phyloP scores from a whole-genome alignment of 1,284 basidiomycete species.

The Trichosporon ovoides region DNA sequence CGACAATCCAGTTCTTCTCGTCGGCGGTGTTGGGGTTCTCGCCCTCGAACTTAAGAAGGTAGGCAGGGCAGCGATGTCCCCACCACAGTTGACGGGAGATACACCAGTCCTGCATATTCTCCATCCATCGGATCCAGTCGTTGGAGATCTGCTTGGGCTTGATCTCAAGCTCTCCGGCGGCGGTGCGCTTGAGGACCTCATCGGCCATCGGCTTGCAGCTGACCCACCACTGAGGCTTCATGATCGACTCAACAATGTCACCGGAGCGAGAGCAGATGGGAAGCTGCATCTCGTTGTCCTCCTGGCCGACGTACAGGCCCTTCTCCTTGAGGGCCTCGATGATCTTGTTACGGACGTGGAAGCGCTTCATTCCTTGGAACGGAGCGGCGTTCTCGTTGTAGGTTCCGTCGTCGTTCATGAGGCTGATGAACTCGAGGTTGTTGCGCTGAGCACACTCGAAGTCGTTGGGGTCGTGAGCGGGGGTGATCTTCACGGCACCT shows the following conservation, averaged over 20 bases:
- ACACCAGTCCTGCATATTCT: constrained; percentile 98
- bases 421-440: constrained; percentile 87
- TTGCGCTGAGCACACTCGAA: constrained; percentile 91
- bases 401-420: constrained; percentile 96
- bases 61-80: constrained; percentile 96
- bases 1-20: constrained; percentile 85
- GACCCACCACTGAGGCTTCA: constrained; percentile 99
- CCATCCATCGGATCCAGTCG: constrained; percentile 97
- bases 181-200: constrained; percentile 84
- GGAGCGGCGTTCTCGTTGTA: constrained; percentile 85
- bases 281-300: constrained; percentile 93
- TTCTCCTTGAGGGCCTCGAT: constrained; percentile 79
- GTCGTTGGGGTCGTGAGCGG: constrained; percentile 98
- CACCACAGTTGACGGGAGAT: constrained; percentile 99
- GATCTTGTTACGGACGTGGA: constrained; percentile 83
- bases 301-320: constrained; percentile 83
- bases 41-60: constrained; percentile 84
- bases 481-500: constrained; percentile 98
- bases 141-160: constrained; percentile 78
- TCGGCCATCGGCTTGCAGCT: constrained; percentile 87
- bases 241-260: constrained; percentile 88
- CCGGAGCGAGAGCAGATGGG: constrained; percentile 90
- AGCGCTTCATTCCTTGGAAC: constrained; percentile 90
- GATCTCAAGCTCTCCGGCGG: constrained; percentile 77
- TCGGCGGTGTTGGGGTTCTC: constrained; percentile 62